Evolutionary conservation across 176 grass and related monocot genomes (phyloP).

Genomic region (Chloris gayana): DNA sequence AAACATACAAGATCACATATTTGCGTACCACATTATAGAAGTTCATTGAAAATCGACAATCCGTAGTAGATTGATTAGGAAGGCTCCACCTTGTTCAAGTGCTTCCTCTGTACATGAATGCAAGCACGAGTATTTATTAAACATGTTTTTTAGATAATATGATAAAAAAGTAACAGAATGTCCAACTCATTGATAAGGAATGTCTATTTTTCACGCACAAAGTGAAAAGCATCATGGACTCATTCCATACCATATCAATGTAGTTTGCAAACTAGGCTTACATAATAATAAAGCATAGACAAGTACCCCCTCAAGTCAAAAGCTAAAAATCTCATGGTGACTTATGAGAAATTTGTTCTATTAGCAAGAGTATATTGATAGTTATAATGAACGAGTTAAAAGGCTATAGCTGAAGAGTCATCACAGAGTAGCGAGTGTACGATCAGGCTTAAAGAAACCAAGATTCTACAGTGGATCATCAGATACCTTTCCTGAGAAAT

Average conservation of each 20-base stretch:
- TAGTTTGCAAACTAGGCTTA: not conserved
- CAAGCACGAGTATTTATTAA: not conserved
- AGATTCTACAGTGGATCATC: conserved; percentile 8
- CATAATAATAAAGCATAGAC: not conserved
- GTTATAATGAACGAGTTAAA: not conserved
- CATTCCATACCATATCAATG: not conserved
- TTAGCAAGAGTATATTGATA: not conserved
- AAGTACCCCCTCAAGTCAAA: not conserved
- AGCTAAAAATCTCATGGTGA: not conserved
- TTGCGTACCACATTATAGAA: not conserved
- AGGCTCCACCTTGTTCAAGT: not conserved
- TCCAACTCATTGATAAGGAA: not conserved
- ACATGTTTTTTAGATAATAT: not conserved
- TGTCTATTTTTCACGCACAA: not conserved
- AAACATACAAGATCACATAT: not conserved
- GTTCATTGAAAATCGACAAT: not conserved
- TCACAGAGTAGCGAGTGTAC: not conserved
- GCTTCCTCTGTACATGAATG: not conserved
- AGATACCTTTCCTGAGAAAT: not conserved
- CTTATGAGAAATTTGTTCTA: not conserved
- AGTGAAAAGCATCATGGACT: not conserved
- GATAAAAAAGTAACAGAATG: not conserved
- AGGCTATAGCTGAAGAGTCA: not conserved
- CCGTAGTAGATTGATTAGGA: not conserved
- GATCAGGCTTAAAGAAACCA: not conserved